Base-by-base conservation (phyloP, 2,329 filamentous ascomycete genomes). In the Cladosporium oxysporum region DNA sequence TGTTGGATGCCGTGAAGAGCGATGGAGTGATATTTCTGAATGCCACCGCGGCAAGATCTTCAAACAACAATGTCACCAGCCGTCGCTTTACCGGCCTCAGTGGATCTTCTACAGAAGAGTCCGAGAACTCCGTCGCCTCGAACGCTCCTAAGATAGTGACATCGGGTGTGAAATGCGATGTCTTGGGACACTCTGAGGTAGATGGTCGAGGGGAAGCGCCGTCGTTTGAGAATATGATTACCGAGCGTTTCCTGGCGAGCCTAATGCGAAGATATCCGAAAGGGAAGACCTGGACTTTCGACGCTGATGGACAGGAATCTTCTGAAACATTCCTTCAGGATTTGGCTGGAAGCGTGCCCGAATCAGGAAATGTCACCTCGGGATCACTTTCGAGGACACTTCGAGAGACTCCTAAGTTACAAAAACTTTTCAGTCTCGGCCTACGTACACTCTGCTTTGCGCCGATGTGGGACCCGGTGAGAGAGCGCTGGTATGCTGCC, bases 401-500 rank as follows among this genome's bases (percentile, higher is more conserved):
- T 11, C 52, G 58, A 41, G 73, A 75, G 29, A 66, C 69, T 6
- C 62, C 64, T 26, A 72, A 74, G 55, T 71, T 75, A 11, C 65
- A 71, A 10, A 69, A 66, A 23, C 63, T 73, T 62, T 84, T 86
- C 55, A 82, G 82, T 1, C 21, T 35, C 5, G 76, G 76, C 29
- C 81, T 81, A 1, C 74, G 78, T 0, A 82, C 83, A 65, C 74
- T 85, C 6, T 77, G 84, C 5, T 81, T 86, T 49, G 75, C 84
- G 3, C 83, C 83, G 0, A 72, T 85, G 14, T 86, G 83, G 82
- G 84, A 86, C 69, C 78, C 80, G 16, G 79, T 79, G 14, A 66
- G 72, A 47, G 70, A 73, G 44, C 67, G 74, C 21, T 76, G 74
- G 74, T 75, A 70, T 61, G 70, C 72, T 7, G 74, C 72, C 8